Conservation (phyloP, 345 rosid genomes). For the Salix udensis region DNA sequence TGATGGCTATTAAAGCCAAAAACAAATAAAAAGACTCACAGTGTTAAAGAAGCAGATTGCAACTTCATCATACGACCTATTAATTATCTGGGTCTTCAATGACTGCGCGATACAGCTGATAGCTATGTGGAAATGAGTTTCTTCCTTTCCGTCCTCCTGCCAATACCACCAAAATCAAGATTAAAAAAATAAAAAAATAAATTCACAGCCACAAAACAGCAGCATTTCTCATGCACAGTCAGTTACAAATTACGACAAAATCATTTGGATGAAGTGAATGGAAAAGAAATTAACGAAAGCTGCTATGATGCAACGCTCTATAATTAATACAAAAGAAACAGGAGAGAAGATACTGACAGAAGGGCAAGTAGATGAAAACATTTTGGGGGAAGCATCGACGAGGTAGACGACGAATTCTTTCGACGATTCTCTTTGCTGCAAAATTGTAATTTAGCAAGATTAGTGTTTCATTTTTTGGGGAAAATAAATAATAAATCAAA, state of each 20-base stretch:
- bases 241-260: no score
- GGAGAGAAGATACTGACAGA: constrained; percentile 38
- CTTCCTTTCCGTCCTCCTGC: constrained; percentile 61
- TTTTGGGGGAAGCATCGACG: constrained; percentile 87
- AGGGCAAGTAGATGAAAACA: constrained; percentile 52
- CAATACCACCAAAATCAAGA: constrained; percentile 16
- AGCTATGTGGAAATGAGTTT: constrained; percentile 66
- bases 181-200: neutral
- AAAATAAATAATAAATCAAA: no score
- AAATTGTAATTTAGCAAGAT: neutral
- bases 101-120: constrained; percentile 66
- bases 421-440: constrained; percentile 55
- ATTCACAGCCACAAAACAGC: neutral
- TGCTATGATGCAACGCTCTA: neutral
- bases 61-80: constrained; percentile 73
- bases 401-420: constrained; percentile 73
- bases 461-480: neutral
- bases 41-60: constrained; percentile 92
- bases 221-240: neutral
- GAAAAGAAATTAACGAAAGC: no score
- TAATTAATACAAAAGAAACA: neutral
- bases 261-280: no score
- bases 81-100: constrained; percentile 77
- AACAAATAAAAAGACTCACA: constrained; percentile 35
- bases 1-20: no score